Percentiles rank a stretch among this genome's conserved stretches.
phyloP scores from a whole-genome alignment of 2,329 filamentous ascomycete genomes.

The Dothideomycetidae sp. region DNA sequence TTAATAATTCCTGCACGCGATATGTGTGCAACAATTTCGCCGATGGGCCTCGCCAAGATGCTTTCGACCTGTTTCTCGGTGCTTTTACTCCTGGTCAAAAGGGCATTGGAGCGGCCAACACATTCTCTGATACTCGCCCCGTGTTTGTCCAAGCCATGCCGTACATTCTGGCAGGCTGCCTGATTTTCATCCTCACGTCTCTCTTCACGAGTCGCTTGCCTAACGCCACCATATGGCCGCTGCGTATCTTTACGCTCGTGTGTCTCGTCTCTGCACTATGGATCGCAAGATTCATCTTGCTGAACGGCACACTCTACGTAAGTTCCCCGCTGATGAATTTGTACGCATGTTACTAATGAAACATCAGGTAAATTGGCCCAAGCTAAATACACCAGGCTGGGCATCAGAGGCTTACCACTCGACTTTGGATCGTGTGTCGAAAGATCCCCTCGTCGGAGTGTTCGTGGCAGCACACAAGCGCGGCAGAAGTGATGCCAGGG shows the following conservation, averaged over 20 bases:
- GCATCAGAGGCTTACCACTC: conserved; percentile 81
- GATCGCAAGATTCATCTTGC: conserved; percentile 62
- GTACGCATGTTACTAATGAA: conserved; percentile 12
- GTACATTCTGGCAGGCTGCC: conserved; percentile 71
- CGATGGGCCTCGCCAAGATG: conserved; percentile 87
- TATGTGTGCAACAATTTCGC: conserved; percentile 91
- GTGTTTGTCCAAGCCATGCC: conserved; percentile 85
- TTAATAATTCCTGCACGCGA: conserved; percentile 73
- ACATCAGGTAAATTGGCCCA: conserved; percentile 87
- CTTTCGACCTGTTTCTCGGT: conserved; percentile 87
- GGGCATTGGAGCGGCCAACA: conserved; percentile 53
- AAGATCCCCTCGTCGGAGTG: conserved; percentile 66
- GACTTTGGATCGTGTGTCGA: conserved; percentile 65
- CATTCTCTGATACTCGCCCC: conserved; percentile 76
- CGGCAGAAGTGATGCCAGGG: conserved; percentile 66
- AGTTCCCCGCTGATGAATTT: conserved; percentile 29
- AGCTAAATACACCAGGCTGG: conserved; percentile 77
- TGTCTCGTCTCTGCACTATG: conserved; percentile 59
- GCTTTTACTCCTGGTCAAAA: conserved; percentile 63
- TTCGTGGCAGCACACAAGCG: conserved; percentile 62
- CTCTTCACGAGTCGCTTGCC: conserved; percentile 57
- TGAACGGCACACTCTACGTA: conserved; percentile 87
- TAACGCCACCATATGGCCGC: conserved; percentile 61
- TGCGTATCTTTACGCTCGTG: conserved; percentile 68
- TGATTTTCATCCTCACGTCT: conserved; percentile 69